These are phyloP conservation scores for Tetraselmis striata DNA, from an alignment of 139 green algal genomes.

Conservation along the genomic window DNA sequence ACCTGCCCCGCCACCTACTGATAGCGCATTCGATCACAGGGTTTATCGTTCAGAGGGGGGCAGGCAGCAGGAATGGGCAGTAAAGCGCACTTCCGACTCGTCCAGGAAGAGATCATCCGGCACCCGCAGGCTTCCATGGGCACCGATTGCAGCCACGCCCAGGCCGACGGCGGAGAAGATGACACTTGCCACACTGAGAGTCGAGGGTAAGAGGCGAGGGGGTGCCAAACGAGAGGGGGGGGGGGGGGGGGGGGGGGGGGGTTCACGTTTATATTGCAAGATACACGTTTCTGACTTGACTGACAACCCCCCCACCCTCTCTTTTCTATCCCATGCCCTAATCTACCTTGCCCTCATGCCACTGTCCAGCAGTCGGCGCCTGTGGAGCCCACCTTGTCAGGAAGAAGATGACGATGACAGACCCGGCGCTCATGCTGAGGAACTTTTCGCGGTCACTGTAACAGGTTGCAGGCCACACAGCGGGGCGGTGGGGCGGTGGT, in stretches of 20 bases:
- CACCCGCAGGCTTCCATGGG: conserved; percentile 64
- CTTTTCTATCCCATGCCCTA: too few relatives aligned
- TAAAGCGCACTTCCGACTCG: conserved; percentile 24
- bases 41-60: not conserved
- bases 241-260: not conserved
- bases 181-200: conserved; percentile 64
- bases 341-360: too few relatives aligned
- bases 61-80: not conserved
- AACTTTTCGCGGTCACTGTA: conserved; percentile 82
- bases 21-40: not conserved
- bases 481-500: too few relatives aligned
- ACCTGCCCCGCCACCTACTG: too few relatives aligned
- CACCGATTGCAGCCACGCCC: conserved; percentile 49
- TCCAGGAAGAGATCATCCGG: conserved; percentile 87
- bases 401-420: conserved; percentile 84
- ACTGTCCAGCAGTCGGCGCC: too few relatives aligned
- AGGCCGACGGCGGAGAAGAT: conserved; percentile 79
- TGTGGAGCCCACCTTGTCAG: conserved; percentile 75
- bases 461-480: not conserved
- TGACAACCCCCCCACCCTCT: too few relatives aligned
- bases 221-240: too few relatives aligned
- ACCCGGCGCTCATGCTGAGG: conserved; percentile 61
- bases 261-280: too few relatives aligned
- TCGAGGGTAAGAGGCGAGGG: not conserved
- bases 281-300: too few relatives aligned